These are phyloP conservation scores for Pichia sp. DNA, from an alignment of 1,139 yeast species.

Conservation along the genomic window DNA sequence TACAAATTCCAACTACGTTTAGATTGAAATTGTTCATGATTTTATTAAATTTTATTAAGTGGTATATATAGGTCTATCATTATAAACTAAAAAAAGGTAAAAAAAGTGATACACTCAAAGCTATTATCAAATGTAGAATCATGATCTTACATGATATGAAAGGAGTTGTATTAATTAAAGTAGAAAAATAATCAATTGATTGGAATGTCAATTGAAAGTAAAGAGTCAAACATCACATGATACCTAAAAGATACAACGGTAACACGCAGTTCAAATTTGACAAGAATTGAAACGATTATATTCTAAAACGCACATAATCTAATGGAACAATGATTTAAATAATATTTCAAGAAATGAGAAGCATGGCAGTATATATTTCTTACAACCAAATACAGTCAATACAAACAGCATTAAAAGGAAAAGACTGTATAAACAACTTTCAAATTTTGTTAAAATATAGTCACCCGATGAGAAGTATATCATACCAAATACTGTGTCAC, in stretches of 20 bases:
- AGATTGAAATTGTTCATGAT: background rate
- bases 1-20: too few species aligned
- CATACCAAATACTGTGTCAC: slow-evolving; percentile 4
- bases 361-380: slow-evolving; percentile 11
- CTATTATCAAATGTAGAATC: background rate
- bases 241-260: background rate
- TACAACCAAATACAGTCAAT: slow-evolving; percentile 5
- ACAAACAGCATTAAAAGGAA: background rate
- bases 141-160: background rate
- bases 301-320: too few species aligned
- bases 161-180: background rate
- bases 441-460: slow-evolving; percentile 5
- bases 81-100: background rate
- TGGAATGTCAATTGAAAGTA: background rate
- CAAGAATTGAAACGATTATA: background rate
- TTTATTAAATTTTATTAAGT: background rate
- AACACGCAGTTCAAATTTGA: background rate
- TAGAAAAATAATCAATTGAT: too few species aligned
- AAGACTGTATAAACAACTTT: background rate
- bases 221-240: background rate
- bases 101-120: background rate
- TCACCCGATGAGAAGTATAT: slow-evolving; percentile 5
- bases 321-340: background rate
- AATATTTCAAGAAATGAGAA: slow-evolving; percentile 2
- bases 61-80: background rate